These are phyloP conservation scores for Dipodascus geniculatus DNA, from an alignment of 805 yeast species.

Conservation along the genomic window DNA sequence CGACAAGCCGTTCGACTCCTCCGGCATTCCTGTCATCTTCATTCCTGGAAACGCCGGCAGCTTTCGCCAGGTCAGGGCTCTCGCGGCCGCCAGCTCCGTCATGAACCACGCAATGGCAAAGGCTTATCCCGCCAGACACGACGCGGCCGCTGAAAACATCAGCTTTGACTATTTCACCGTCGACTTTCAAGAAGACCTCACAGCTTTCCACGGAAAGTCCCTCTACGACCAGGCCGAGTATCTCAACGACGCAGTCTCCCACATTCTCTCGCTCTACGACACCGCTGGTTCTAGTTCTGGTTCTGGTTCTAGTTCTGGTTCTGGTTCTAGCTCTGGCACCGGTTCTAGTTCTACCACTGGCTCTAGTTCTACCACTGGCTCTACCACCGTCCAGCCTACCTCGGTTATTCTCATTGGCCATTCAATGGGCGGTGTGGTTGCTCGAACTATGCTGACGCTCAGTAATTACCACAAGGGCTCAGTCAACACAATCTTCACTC, in stretches of 20 bases:
- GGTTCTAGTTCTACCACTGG: no score
- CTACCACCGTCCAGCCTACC: constrained; percentile 30
- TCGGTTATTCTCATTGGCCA: constrained; percentile 80
- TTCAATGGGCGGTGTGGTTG: constrained; percentile 97
- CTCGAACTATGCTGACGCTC: constrained; percentile 70
- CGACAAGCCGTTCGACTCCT: constrained; percentile 32
- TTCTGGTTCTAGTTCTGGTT: no score
- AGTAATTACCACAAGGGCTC: constrained; percentile 64
- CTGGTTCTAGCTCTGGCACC: no score
- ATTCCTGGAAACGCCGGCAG: constrained; percentile 95
- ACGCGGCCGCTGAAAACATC: constrained; percentile 18
- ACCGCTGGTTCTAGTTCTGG: no score
- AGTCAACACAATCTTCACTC: constrained; percentile 71
- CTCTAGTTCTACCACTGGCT: constrained; percentile 21
- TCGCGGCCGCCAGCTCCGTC: constrained; percentile 66
- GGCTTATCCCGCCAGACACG: constrained; percentile 11
- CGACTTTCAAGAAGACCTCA: constrained; percentile 90
- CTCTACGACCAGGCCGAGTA: constrained; percentile 89
- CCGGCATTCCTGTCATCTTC: constrained; percentile 73
- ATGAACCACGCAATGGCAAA: constrained; percentile 32
- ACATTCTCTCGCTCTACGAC: constrained; percentile 57
- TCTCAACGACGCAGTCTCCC: constrained; percentile 73
- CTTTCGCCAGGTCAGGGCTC: constrained; percentile 70
- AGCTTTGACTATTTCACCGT: constrained; percentile 77
- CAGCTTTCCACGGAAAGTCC: constrained; percentile 93